Evolutionary conservation across 768 basidiomycete genomes (phyloP).

Genomic region (Royoungia palumana): DNA sequence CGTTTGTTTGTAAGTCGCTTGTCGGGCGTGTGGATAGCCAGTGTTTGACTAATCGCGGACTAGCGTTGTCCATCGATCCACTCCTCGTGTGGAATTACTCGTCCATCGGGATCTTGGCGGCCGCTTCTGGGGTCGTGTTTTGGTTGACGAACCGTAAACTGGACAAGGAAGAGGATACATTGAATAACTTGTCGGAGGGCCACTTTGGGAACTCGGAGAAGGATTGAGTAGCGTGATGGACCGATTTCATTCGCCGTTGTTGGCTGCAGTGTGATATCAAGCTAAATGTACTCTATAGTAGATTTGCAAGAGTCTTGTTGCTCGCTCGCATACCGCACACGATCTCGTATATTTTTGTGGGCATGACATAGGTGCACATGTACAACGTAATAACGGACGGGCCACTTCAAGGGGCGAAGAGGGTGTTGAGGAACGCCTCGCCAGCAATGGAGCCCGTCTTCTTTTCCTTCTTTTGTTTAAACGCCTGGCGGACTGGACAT

Average conservation of each 20-base stretch:
- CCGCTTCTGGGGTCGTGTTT: conserved; percentile 51
- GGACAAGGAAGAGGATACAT: conserved; percentile 58
- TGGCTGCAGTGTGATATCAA: too few species aligned
- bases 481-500: conserved; percentile 64
- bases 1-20: conserved; percentile 58
- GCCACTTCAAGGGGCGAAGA: conserved; percentile 76
- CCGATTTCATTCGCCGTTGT: too few species aligned
- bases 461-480: conserved; percentile 54
- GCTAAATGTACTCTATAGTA: too few species aligned
- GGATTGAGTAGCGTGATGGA: too few species aligned
- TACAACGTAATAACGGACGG: background rate
- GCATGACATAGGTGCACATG: conserved; percentile 16
- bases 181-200: conserved; percentile 52
- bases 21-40: background rate
- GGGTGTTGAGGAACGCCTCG: conserved; percentile 78
- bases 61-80: conserved; percentile 66
- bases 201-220: conserved; percentile 24
- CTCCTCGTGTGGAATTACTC: conserved; percentile 75
- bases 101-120: conserved; percentile 53
- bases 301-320: too few species aligned
- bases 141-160: conserved; percentile 51
- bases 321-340: too few species aligned
- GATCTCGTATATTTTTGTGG: too few species aligned
- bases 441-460: conserved; percentile 69
- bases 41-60: conserved; percentile 6